Base-by-base conservation (phyloP, 768 basidiomycete species). In the Sarcomyxa edulis region DNA sequence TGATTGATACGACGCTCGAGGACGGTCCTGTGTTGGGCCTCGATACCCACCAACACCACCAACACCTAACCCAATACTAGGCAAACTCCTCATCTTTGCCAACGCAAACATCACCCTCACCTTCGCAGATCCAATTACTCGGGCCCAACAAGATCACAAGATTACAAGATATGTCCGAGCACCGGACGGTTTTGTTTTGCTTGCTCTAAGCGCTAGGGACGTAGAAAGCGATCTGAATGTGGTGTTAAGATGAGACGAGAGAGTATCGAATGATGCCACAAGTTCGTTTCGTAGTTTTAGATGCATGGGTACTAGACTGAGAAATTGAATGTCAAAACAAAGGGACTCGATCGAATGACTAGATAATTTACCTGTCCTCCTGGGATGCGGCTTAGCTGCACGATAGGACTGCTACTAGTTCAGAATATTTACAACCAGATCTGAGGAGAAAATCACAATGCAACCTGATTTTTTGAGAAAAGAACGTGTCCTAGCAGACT, bases 401-500 rank as follows among this genome's bases (percentile, higher is more conserved):
- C 53, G 5, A 87, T 65, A 5, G 85, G 85, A 31, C 85, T 85
- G 19, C n/a, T n/a, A n/a, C n/a, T n/a, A n/a, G n/a, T n/a, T n/a
- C n/a, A n/a, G n/a, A n/a, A n/a, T n/a, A n/a, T n/a, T n/a, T n/a
- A n/a, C n/a, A n/a, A n/a, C n/a, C n/a, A n/a, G n/a, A n/a, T n/a
- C 33, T 37, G 16, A 41, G 10, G 10, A 28, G 22, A 34, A 12
- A 37, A 24, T 59, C 50, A 88, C 85, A 88, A 78, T 1, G 85
- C 85, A 0, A 88, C 66, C 48, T 89, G 86, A 45, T 73, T 81
- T 54, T 89, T 90, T 39, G 88, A 61, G 51, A 84, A 90, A 12
- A 89, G 55, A 2, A 87, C 69, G 51, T 88, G 84, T 0, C 77
- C 76, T 0, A 90, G 60, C 19, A 87, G 56, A 42, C 72, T 74